Percentiles rank a stretch among this genome's conserved stretches.
Conservation (phyloP, 352 stramenopile genomes). For the Globisporangium cylindrosporum region DNA sequence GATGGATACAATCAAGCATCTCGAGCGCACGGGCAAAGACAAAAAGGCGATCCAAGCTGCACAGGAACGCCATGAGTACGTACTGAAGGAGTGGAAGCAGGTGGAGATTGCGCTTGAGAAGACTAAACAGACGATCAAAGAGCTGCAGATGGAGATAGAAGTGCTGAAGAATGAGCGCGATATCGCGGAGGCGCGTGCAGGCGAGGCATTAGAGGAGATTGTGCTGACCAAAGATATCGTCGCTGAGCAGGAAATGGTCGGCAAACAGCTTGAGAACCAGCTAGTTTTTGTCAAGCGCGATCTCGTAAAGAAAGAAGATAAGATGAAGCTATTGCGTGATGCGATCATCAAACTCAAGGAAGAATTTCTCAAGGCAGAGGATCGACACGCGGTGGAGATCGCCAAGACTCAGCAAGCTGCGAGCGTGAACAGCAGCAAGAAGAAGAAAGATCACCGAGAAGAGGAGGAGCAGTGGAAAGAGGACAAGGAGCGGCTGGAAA, state of each 20-base stretch:
- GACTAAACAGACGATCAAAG: conserved; percentile 42
- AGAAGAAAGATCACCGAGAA: conserved; percentile 25
- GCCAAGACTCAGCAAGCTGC: conserved; percentile 51
- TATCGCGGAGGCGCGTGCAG: conserved; percentile 70
- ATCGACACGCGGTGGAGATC: conserved; percentile 71
- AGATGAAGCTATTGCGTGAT: conserved; percentile 64
- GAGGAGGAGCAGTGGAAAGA: conserved; percentile 39
- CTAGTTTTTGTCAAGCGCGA: conserved; percentile 38
- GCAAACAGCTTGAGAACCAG: conserved; percentile 50
- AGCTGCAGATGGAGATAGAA: conserved; percentile 61
- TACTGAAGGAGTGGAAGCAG: conserved; percentile 72
- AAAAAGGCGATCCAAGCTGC: conserved; percentile 60
- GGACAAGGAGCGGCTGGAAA: conserved; percentile 48
- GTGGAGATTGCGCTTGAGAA: conserved; percentile 53
- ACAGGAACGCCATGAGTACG: conserved; percentile 60
- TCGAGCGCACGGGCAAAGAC: conserved; percentile 57
- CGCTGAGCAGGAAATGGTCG: conserved; percentile 29
- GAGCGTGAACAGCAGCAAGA: conserved; percentile 10
- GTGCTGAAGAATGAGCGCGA: conserved; percentile 59
- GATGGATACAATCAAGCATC: conserved; percentile 56
- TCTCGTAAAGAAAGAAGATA: conserved; percentile 49
- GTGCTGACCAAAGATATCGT: conserved; percentile 51
- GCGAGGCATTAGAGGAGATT: conserved; percentile 83
- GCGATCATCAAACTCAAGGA: conserved; percentile 88
- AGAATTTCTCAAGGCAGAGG: conserved; percentile 85